These are phyloP conservation scores for Thalassia testudinum DNA, from an alignment of 116 monocot species.

Conservation along the genomic window DNA sequence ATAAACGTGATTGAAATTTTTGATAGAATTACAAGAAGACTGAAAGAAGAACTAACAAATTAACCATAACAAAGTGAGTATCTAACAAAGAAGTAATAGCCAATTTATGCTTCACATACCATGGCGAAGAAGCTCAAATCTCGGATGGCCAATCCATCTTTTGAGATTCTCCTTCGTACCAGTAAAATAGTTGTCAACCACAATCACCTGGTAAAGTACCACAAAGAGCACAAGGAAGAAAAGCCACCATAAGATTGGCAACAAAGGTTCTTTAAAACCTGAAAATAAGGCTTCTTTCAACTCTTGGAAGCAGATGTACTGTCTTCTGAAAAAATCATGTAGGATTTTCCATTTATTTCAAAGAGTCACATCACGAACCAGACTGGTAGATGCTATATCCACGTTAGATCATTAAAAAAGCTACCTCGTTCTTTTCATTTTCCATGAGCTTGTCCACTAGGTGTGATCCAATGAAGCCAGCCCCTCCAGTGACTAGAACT, in stretches of 20 bases:
- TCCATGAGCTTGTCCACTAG: constrained; percentile 83
- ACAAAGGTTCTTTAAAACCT: too few relatives aligned
- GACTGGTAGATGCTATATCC: too few relatives aligned
- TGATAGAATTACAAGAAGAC: too few relatives aligned
- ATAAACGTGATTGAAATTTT: too few relatives aligned
- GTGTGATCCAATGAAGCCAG: constrained; percentile 90
- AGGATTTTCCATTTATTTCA: too few relatives aligned
- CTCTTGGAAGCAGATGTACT: too few relatives aligned
- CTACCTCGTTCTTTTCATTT: constrained; percentile 86
- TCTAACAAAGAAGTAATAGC: background rate
- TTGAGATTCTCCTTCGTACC: constrained; percentile 71
- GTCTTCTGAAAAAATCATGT: too few relatives aligned
- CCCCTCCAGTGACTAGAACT: constrained; percentile 79
- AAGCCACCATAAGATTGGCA: too few relatives aligned
- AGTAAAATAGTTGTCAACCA: constrained; percentile 76
- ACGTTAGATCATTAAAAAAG: background rate
- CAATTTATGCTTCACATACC: constrained; percentile 13
- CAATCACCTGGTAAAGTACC: constrained; percentile 34
- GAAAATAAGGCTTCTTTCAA: too few relatives aligned
- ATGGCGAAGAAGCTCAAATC: constrained; percentile 89
- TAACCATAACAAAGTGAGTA: too few relatives aligned
- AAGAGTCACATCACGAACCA: too few relatives aligned
- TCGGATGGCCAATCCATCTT: constrained; percentile 79
- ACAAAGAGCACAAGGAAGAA: background rate
- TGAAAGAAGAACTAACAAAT: too few relatives aligned